phyloP scores from a whole-genome alignment of 192 early-diverging fungal species.

The Linnemannia exigua region DNA sequence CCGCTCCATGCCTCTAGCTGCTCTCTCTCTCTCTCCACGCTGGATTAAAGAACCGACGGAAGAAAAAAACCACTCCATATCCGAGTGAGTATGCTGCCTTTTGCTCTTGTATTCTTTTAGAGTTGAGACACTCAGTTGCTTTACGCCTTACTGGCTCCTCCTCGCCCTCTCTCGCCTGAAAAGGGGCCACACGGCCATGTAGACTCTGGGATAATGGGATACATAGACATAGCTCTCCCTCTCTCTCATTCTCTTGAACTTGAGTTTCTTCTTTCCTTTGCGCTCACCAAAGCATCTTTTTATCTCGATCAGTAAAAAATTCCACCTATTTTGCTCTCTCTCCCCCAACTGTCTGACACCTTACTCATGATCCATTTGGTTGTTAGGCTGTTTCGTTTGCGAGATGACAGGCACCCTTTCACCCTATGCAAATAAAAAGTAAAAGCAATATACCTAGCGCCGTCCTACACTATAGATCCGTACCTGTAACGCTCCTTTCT shows the following conservation, averaged over 20 bases:
- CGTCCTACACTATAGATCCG: too few species aligned
- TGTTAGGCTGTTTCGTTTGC: too few species aligned
- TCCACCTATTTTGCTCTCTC: too few species aligned
- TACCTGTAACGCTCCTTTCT: too few species aligned
- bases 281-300: constrained; percentile 1
- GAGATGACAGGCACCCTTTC: too few species aligned
- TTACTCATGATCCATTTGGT: too few species aligned
- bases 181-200: neutral
- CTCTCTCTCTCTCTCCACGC: neutral
- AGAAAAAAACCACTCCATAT: neutral
- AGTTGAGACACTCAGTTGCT: neutral
- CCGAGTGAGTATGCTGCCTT: neutral
- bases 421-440: too few species aligned
- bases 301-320: neutral
- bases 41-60: neutral
- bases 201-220: neutral
- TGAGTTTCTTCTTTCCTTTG: neutral
- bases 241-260: neutral
- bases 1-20: neutral
- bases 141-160: neutral
- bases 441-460: too few species aligned
- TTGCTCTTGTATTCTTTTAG: neutral
- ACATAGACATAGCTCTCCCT: neutral
- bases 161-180: neutral
- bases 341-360: too few species aligned